Conservation (phyloP, 2,329 filamentous ascomycete species). For the Neonectria faginata region DNA sequence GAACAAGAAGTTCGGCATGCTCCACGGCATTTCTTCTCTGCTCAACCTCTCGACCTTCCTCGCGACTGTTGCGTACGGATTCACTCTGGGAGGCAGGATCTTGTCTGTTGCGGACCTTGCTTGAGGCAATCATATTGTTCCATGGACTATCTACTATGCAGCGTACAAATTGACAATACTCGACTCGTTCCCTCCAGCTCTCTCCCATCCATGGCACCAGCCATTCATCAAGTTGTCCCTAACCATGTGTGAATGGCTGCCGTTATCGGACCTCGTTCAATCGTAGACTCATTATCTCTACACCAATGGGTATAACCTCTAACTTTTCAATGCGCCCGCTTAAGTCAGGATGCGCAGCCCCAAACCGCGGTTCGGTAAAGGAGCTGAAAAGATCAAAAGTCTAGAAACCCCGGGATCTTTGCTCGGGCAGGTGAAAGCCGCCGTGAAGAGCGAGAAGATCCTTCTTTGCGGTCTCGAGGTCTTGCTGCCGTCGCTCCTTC, state of each 20-base stretch:
- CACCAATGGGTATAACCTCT: conserved; percentile 39
- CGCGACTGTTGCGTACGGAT: conserved; percentile 81
- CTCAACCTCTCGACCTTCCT: conserved; percentile 80
- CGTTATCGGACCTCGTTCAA: conserved; percentile 29
- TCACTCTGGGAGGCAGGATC: conserved; percentile 75
- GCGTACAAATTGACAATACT: conserved; percentile 32
- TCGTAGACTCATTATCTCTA: conserved; percentile 42
- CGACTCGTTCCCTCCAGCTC: conserved; percentile 2
- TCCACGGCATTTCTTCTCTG: conserved; percentile 86
- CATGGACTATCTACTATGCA: conserved; percentile 27
- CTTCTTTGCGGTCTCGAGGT: conserved; percentile 61
- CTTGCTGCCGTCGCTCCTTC: conserved; percentile 52
- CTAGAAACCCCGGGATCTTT: conserved; percentile 18
- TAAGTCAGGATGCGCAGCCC: conserved; percentile 12
- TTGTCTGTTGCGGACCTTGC: conserved; percentile 53
- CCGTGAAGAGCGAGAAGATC: conserved; percentile 57
- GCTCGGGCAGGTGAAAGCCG: conserved; percentile 30
- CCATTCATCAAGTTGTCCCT: conserved; percentile 2
- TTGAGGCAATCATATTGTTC: conserved; percentile 24
- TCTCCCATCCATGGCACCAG: conserved; percentile 7
- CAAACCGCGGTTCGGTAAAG: conserved; percentile 2
- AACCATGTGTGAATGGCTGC: conserved; percentile 19
- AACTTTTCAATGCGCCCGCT: conserved; percentile 35
- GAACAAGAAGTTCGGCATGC: conserved; percentile 80
- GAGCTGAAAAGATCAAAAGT: conserved; percentile 15